Base-by-base conservation (phyloP, 371 early-diverging fungal species). In the Mortierella sp. region DNA sequence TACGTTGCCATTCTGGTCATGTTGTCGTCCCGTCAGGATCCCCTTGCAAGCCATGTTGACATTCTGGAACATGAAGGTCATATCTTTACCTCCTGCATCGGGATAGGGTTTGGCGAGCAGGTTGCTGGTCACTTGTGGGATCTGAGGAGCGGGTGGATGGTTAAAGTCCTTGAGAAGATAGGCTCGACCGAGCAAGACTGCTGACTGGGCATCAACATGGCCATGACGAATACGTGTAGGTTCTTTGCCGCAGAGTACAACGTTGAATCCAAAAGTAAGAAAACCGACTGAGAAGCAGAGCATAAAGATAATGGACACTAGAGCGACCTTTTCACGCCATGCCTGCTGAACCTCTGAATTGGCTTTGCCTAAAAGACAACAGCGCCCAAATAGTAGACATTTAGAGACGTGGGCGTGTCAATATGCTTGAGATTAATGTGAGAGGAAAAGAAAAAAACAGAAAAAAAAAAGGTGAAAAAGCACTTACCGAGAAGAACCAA, bases 261-360 rank as follows among this genome's bases (percentile, higher is more conserved):
- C 85, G 23, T 88, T 89, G 67, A 90, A 87, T 7, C 89, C 91
- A 81, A 92, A 92, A 7, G 94, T 94, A 46, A 95, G 73, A 72
- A 92, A 93, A 25, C 93, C 94, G 19, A 95, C 92, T 25, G 84
- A 74, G 7, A 82, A 87, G 84, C 94, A 93, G 45, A 94, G 85
- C 25, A 85, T 47, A 12, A 93, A 58, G 51, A 95, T 93, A 50
- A 94, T 88, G 56, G 84, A 82, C 23, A 92, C 90, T 25, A 95
- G 84, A 0, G 91, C 93, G 21, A 94, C 91, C 67, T 95, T 95
- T 79, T 95, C 96, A 75, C 95, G 83, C 88, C 92, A 95, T 18
- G 96, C 97, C 66, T 89, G 93, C 80, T 90, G 93, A 14, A 89
- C 83, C 26, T 81, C 85, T 30, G 80, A 65, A 57, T 87, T 85